These are phyloP conservation scores for Mycena haematopus DNA, from an alignment of 768 basidiomycete genomes.

Conservation along the genomic window DNA sequence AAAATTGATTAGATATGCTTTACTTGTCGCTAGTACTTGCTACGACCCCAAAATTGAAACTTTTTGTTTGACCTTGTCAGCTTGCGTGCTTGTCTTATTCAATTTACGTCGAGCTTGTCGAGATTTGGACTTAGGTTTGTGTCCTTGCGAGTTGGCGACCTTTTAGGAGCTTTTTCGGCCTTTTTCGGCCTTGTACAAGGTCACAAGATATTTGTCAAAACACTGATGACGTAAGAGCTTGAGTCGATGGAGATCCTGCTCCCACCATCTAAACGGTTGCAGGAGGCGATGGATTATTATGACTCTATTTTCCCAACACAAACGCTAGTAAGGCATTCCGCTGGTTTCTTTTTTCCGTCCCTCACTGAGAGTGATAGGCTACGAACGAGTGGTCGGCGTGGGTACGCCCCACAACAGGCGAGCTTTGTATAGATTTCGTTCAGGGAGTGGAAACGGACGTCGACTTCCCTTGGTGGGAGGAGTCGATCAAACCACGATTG, in stretches of 20 bases:
- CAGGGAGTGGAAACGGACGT: too few species aligned
- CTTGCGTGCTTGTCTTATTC: background rate
- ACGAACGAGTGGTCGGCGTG: background rate
- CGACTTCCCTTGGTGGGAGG: background rate
- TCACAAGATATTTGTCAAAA: conserved; percentile 6
- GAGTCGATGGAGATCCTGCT: background rate
- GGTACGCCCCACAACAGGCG: background rate
- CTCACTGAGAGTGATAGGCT: background rate
- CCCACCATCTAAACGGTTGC: background rate
- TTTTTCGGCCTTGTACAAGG: background rate
- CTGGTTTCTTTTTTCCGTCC: background rate
- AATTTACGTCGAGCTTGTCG: background rate
- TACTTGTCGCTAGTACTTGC: background rate
- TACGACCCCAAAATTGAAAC: background rate
- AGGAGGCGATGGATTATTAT: background rate
- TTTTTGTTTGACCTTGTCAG: background rate
- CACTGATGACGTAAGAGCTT: background rate
- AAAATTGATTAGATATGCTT: background rate
- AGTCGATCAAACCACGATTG: background rate
- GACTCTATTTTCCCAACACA: background rate
- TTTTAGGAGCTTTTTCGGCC: background rate
- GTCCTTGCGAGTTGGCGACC: background rate
- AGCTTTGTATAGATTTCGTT: background rate
- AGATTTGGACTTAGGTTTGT: background rate
- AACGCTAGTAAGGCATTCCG: background rate